These are phyloP conservation scores for Claviceps paspali DNA, from an alignment of 2,329 filamentous ascomycete species.

Conservation along the genomic window DNA sequence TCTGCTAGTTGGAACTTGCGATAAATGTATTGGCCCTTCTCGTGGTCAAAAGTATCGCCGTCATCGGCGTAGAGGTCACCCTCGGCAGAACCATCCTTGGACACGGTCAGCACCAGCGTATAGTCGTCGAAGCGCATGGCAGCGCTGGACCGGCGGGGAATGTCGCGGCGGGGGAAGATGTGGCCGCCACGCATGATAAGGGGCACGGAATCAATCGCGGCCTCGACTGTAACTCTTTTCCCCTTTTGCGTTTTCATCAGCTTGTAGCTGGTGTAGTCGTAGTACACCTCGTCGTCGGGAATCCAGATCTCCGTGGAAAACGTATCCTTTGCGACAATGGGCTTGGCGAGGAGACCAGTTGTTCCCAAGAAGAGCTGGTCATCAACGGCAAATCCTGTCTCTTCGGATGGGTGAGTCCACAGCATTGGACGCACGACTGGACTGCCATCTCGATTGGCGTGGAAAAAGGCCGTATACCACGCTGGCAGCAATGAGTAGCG, in stretches of 20 bases:
- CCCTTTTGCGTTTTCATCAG: conserved; percentile 54
- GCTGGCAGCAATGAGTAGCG: conserved; percentile 80
- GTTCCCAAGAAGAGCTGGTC: conserved; percentile 85
- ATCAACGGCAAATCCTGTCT: conserved; percentile 75
- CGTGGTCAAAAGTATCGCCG: conserved; percentile 79
- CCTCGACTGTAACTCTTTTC: conserved; percentile 51
- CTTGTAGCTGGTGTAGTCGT: conserved; percentile 86
- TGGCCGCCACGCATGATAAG: conserved; percentile 87
- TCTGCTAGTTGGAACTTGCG: conserved; percentile 56
- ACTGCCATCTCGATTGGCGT: conserved; percentile 66
- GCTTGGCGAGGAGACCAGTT: conserved; percentile 85
- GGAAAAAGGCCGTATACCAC: conserved; percentile 95
- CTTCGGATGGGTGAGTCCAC: conserved; percentile 77
- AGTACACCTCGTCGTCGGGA: conserved; percentile 79
- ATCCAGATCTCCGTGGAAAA: conserved; percentile 68
- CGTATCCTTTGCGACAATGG: conserved; percentile 65
- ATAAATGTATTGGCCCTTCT: conserved; percentile 77
- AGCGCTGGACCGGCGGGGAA: conserved; percentile 67
- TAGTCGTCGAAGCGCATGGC: conserved; percentile 93
- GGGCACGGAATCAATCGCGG: conserved; percentile 75
- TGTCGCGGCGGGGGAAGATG: conserved; percentile 79
- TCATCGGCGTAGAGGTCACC: conserved; percentile 87
- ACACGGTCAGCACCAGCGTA: conserved; percentile 65
- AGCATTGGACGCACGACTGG: conserved; percentile 88
- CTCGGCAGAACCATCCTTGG: conserved; percentile 44